phyloP scores from a whole-genome alignment of 2,329 filamentous ascomycete species.

The Botrytis porri region DNA sequence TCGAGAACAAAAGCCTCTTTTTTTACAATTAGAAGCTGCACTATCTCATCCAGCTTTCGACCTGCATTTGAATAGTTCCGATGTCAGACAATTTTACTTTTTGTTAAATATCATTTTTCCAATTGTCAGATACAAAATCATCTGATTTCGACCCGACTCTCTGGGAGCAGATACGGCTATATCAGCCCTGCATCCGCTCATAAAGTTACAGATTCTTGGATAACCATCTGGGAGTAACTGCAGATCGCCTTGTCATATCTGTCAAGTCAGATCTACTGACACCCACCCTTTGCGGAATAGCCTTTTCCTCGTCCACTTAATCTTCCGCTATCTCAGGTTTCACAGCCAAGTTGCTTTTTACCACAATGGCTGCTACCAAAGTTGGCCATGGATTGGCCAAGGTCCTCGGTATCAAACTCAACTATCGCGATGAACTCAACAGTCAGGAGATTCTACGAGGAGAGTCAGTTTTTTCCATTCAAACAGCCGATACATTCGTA shows the following conservation, averaged over 20 bases:
- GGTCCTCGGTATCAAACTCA: conserved; percentile 75
- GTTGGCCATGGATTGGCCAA: conserved; percentile 74
- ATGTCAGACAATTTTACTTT: conserved; percentile 14
- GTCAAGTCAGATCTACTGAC: background rate
- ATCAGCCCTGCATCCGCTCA: conserved; percentile 18
- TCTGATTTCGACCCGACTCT: background rate
- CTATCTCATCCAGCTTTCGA: background rate
- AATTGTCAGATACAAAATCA: conserved; percentile 1
- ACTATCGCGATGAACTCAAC: conserved; percentile 59
- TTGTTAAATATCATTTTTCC: background rate
- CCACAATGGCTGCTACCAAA: conserved; percentile 44
- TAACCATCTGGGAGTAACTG: conserved; percentile 14
- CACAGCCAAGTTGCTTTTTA: background rate
- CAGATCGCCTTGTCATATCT: conserved; percentile 14
- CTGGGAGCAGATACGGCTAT: conserved; percentile 14
- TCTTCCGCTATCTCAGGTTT: conserved; percentile 6
- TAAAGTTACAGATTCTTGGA: conserved; percentile 12
- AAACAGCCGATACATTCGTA: conserved; percentile 73
- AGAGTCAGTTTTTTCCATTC: conserved; percentile 74
- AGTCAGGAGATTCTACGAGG: conserved; percentile 63
- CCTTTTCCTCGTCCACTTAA: background rate
- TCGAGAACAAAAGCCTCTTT: conserved; percentile 8
- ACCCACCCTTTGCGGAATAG: background rate
- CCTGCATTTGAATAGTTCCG: background rate
- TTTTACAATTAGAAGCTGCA: conserved; percentile 1